Evolutionary conservation across 2,329 filamentous ascomycete species (phyloP).

Genomic region (Aureobasidium pullulans): DNA sequence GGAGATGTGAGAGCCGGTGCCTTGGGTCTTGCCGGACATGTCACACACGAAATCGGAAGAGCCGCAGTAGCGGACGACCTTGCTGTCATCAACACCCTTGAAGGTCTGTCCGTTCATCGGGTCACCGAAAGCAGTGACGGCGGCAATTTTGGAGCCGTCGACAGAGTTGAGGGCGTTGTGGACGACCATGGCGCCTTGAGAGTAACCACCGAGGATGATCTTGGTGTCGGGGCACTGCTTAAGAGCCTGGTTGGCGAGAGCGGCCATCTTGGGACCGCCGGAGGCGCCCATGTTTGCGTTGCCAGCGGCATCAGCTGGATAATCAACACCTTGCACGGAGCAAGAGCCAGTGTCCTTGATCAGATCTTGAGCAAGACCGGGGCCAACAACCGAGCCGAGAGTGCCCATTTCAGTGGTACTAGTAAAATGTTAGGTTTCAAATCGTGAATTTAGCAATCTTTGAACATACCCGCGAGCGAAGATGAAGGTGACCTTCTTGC

Average conservation of each 20-base stretch:
- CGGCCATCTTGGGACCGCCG: conserved; percentile 21
- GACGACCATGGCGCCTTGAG: conserved; percentile 22
- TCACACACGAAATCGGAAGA: conserved; percentile 19
- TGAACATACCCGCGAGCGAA: conserved; percentile 44
- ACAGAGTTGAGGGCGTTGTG: conserved; percentile 20
- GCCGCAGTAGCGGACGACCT: conserved; percentile 21
- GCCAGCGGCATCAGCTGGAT: conserved; percentile 20
- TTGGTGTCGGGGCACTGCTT: conserved; percentile 23
- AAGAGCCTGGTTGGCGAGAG: conserved; percentile 20
- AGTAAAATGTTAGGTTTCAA: not conserved
- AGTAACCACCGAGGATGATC: conserved; percentile 23
- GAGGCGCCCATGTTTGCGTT: conserved; percentile 17
- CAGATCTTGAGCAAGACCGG: conserved; percentile 19
- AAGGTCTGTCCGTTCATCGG: conserved; percentile 22
- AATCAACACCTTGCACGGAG: conserved; percentile 23
- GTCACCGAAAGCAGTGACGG: conserved; percentile 24
- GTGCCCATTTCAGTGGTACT: conserved; percentile 45
- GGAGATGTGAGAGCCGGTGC: conserved; percentile 20
- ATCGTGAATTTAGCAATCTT: not conserved
- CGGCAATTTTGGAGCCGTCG: conserved; percentile 21
- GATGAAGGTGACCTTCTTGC: conserved; percentile 45
- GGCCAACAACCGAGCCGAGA: conserved; percentile 43
- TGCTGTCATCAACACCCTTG: conserved; percentile 19
- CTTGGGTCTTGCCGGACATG: conserved; percentile 16
- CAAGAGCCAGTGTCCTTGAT: conserved; percentile 16